Evolutionary conservation across 1,139 yeast species (phyloP).

Genomic region (Kodamaea derodonti): DNA sequence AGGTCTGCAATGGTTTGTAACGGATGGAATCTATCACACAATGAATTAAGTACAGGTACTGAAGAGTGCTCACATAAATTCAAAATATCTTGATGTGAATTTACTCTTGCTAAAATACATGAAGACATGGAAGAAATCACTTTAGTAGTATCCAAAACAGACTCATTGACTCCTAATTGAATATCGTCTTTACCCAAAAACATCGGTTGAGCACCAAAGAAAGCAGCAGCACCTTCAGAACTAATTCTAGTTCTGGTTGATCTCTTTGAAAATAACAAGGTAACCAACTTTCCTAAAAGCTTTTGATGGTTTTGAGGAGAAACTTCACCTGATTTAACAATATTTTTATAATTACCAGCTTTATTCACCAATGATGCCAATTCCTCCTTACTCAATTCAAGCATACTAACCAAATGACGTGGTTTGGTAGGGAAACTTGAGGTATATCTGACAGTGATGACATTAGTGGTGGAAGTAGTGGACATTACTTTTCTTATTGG

Average conservation of each 20-base stretch:
- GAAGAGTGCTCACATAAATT: slow-evolving; percentile 69
- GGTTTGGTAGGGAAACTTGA: slow-evolving; percentile 22
- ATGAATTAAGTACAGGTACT: slow-evolving; percentile 90
- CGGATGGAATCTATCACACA: slow-evolving; percentile 92
- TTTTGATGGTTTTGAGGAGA: slow-evolving; percentile 48
- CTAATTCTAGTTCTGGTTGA: slow-evolving; percentile 94
- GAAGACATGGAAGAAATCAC: slow-evolving; percentile 95
- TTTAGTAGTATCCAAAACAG: slow-evolving; percentile 79
- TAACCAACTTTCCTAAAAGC: slow-evolving; percentile 75
- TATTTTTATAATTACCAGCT: slow-evolving; percentile 58
- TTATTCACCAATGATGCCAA: slow-evolving; percentile 62
- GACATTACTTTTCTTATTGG: slow-evolving; percentile 5
- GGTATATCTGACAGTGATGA: slow-evolving; percentile 5
- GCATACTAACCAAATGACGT: slow-evolving; percentile 77
- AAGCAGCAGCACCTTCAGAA: slow-evolving; percentile 90
- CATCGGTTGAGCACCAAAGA: slow-evolving; percentile 95
- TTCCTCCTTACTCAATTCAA: slow-evolving; percentile 69
- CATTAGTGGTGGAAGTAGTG: slow-evolving; percentile 5
- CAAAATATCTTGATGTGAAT: slow-evolving; percentile 75
- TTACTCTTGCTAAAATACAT: slow-evolving; percentile 93
- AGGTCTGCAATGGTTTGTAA: slow-evolving; percentile 92
- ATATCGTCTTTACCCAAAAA: slow-evolving; percentile 94
- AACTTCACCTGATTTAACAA: slow-evolving; percentile 50
- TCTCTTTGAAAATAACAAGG: slow-evolving; percentile 82
- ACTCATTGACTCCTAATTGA: slow-evolving; percentile 92